These are phyloP conservation scores for Tribonema minus DNA, from an alignment of 108 stramenopile species.

Conservation along the genomic window DNA sequence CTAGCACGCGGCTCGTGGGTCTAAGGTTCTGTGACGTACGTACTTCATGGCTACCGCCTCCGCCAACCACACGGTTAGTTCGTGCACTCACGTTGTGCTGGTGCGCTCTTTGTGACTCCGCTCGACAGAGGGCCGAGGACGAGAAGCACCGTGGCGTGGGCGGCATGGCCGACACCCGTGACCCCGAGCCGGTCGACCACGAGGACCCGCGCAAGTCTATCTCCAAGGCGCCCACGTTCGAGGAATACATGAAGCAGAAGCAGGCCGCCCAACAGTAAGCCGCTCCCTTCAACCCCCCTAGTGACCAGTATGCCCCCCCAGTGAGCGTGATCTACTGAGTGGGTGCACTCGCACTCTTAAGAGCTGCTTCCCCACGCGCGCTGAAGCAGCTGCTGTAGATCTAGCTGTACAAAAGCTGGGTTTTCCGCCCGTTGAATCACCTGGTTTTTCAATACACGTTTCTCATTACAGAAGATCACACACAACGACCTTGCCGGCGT, in stretches of 20 bases:
- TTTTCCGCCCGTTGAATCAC: too few species aligned
- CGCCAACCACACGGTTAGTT: neutral
- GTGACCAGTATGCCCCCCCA: too few species aligned
- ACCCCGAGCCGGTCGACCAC: constrained; percentile 63
- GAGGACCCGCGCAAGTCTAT: constrained; percentile 77
- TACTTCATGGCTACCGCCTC: neutral
- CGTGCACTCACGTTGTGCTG: neutral
- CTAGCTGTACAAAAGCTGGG: too few species aligned
- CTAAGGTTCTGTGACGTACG: neutral
- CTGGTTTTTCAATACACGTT: too few species aligned
- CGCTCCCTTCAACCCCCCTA: too few species aligned
- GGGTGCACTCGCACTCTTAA: too few species aligned
- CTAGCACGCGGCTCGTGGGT: neutral
- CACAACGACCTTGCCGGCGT: too few species aligned
- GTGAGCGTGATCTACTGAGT: too few species aligned
- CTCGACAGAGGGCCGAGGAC: constrained; percentile 23
- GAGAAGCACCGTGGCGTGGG: constrained; percentile 56
- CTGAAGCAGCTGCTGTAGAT: too few species aligned
- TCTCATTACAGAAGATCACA: too few species aligned
- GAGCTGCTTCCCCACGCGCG: too few species aligned
- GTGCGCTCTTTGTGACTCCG: neutral
- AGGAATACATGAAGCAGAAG: constrained; percentile 74
- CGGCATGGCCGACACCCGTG: constrained; percentile 73
- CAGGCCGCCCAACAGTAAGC: too few species aligned
- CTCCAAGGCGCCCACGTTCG: constrained; percentile 71